Conservation (phyloP, 768 basidiomycete species). For the Clavulina sp. region DNA sequence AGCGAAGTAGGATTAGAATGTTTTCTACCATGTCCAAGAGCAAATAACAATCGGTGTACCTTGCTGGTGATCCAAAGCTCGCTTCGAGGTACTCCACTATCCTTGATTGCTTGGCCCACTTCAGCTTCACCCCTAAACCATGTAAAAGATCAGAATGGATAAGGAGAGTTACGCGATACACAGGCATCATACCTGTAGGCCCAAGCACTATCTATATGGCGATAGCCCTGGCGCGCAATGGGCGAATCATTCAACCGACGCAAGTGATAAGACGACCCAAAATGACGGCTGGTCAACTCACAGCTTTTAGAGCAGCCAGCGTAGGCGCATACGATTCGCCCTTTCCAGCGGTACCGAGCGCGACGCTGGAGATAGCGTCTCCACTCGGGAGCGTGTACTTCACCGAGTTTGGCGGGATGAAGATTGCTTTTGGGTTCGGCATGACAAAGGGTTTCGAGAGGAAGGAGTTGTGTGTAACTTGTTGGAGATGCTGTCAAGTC, state of each 20-base stretch:
- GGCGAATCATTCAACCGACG: neutral
- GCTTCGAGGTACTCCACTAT: constrained; percentile 51
- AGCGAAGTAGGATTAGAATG: neutral
- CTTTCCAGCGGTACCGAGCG: neutral
- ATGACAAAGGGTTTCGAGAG: too few relatives aligned
- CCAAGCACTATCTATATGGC: neutral
- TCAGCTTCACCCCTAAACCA: neutral
- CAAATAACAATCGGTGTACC: too few relatives aligned
- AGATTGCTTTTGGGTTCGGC: too few relatives aligned
- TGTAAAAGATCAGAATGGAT: neutral
- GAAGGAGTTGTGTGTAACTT: too few relatives aligned
- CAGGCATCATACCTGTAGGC: neutral
- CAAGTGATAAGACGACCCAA: too few relatives aligned
- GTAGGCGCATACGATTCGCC: neutral
- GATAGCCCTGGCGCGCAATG: neutral
- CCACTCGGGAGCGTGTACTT: neutral
- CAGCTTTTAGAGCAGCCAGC: too few relatives aligned
- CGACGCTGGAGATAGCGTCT: neutral
- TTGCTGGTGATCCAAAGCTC: constrained; percentile 59
- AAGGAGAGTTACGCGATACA: neutral
- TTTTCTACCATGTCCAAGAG: neutral
- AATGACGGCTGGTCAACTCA: too few relatives aligned
- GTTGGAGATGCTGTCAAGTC: too few relatives aligned
- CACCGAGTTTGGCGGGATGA: too few relatives aligned
- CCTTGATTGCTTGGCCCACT: constrained; percentile 64